A percentile compares a stretch with the other conserved stretches of the same genome.
Conservation (phyloP, 2,329 filamentous ascomycete species). For the Mycogone perniciosa region DNA sequence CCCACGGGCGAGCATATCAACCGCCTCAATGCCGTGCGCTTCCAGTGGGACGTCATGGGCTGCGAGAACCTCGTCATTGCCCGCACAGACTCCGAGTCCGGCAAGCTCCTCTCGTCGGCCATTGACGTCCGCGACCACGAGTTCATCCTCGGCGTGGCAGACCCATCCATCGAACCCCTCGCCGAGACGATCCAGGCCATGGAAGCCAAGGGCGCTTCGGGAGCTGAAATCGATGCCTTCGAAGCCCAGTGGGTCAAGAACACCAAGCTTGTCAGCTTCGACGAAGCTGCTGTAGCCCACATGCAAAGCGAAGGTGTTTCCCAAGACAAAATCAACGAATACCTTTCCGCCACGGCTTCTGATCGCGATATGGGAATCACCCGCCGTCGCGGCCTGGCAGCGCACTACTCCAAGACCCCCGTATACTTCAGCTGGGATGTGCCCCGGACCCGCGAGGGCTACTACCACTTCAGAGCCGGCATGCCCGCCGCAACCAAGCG, state of each 20-base stretch:
- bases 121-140: slow-evolving; percentile 95
- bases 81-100: slow-evolving; percentile 91
- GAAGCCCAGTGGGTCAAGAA: slow-evolving; percentile 85
- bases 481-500: slow-evolving; percentile 87
- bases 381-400: slow-evolving; percentile 67
- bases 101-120: slow-evolving; percentile 80
- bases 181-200: slow-evolving; percentile 86
- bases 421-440: slow-evolving; percentile 87
- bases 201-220: slow-evolving; percentile 72
- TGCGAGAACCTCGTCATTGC: slow-evolving; percentile 92
- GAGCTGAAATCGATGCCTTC: slow-evolving; percentile 75
- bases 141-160: slow-evolving; percentile 84
- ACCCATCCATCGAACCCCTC: slow-evolving; percentile 67
- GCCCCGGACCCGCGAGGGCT: slow-evolving; percentile 87
- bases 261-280: slow-evolving; percentile 81
- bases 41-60: slow-evolving; percentile 98
- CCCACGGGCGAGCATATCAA: slow-evolving; percentile 95
- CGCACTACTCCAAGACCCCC: slow-evolving; percentile 57
- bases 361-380: slow-evolving; percentile 73
- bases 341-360: slow-evolving; percentile 53
- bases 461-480: slow-evolving; percentile 83
- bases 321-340: slow-evolving; percentile 59
- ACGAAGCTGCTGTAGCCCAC: slow-evolving; percentile 78
- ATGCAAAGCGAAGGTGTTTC: slow-evolving; percentile 60
- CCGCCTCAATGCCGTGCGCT: slow-evolving; percentile 80